A percentile compares a stretch with the other conserved stretches of the same genome.
Evolutionary conservation across 768 basidiomycete genomes (phyloP).

Genomic region (Rhodosporidiobolus sp.): DNA sequence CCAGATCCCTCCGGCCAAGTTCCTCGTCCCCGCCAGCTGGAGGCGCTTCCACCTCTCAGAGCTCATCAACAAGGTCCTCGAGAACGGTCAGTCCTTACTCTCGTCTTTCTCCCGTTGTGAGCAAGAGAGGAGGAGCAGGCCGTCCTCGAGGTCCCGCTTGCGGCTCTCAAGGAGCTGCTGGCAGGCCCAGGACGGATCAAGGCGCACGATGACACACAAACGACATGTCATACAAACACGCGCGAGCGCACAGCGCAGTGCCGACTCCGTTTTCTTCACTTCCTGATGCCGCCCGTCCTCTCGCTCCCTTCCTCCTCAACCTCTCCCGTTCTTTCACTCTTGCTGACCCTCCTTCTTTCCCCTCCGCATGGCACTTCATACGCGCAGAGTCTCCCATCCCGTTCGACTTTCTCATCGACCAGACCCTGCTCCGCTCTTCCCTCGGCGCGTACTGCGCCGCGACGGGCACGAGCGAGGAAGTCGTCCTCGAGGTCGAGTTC

Average conservation of each 20-base stretch:
- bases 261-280: too few species aligned
- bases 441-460: constrained; percentile 59
- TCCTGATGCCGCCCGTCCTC: too few species aligned
- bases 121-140: too few species aligned
- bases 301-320: not conserved
- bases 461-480: constrained; percentile 75
- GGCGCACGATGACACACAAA: too few species aligned
- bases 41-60: constrained; percentile 94
- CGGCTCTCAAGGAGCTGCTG: too few species aligned
- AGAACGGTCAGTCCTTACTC: constrained; percentile 36
- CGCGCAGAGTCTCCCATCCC: constrained; percentile 62
- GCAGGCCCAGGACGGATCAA: too few species aligned
- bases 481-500: constrained; percentile 87
- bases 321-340: too few species aligned
- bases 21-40: constrained; percentile 87
- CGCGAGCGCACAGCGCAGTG: not conserved
- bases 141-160: too few species aligned
- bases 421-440: constrained; percentile 60
- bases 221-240: not conserved
- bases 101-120: too few species aligned
- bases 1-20: constrained; percentile 78
- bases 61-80: constrained; percentile 88
- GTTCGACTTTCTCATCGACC: constrained; percentile 79
- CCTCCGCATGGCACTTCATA: too few species aligned
- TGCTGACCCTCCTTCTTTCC: constrained; percentile 1